Conservation (phyloP, 2,329 filamentous ascomycete species). For the Trichoderma asperellum region DNA sequence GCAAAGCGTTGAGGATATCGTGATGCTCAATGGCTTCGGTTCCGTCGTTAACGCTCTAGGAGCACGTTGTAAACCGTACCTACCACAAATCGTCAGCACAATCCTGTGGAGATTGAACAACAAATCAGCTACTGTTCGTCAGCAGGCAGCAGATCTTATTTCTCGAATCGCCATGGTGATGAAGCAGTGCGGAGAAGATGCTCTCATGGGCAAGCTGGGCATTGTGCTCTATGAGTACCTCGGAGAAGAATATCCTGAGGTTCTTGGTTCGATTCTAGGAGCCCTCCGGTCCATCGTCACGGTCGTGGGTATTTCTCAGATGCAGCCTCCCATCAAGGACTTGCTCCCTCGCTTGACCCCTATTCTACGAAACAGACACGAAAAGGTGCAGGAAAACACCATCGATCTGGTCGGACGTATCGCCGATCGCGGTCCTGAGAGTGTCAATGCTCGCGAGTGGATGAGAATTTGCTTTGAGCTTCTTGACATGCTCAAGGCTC, state of each 20-base stretch:
- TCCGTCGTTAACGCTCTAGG: conserved; percentile 96
- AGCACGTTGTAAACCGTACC: conserved; percentile 90
- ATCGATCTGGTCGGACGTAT: conserved; percentile 98
- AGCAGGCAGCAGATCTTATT: conserved; percentile 95
- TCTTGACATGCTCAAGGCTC: conserved; percentile 98
- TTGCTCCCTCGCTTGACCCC: conserved; percentile 91
- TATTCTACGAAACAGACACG: conserved; percentile 97
- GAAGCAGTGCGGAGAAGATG: conserved; percentile 97
- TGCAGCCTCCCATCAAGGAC: conserved; percentile 98
- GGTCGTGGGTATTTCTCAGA: conserved; percentile 95
- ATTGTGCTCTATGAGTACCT: conserved; percentile 97
- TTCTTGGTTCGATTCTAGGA: conserved; percentile 93
- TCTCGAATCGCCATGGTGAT: conserved; percentile 98
- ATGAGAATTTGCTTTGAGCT: conserved; percentile 99
- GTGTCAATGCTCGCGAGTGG: conserved; percentile 96
- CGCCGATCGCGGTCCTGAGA: conserved; percentile 93
- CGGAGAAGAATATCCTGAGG: conserved; percentile 97
- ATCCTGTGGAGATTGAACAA: conserved; percentile 98
- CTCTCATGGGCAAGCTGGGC: conserved; percentile 91
- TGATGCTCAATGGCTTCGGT: conserved; percentile 96
- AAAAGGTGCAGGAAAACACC: conserved; percentile 99
- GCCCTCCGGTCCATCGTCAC: conserved; percentile 95
- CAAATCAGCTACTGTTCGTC: conserved; percentile 93
- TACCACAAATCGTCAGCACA: conserved; percentile 95
- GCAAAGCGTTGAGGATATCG: conserved; percentile 92